Evolutionary conservation across 495 filamentous ascomycete genomes (phyloP).

Genomic region (Aspergillus wentii): DNA sequence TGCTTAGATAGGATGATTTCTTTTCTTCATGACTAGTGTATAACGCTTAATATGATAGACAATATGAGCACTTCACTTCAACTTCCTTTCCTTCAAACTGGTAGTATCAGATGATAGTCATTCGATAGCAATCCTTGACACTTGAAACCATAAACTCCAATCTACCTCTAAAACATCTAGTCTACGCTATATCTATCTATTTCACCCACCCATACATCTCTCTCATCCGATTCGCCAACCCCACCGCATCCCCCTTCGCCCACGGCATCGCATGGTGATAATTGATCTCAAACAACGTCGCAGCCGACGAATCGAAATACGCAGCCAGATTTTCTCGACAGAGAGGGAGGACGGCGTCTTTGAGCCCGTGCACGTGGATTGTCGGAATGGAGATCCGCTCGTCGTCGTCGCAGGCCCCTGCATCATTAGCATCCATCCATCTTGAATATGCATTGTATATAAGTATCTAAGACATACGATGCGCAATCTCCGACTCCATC

Average conservation of each 20-base stretch:
- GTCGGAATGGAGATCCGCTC: conserved; percentile 39
- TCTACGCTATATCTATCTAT: too few relatives aligned
- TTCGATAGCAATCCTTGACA: too few relatives aligned
- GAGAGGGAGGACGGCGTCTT: conserved; percentile 47
- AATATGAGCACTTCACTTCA: too few relatives aligned
- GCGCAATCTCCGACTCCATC: conserved; percentile 15
- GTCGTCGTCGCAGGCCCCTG: background rate
- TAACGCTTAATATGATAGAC: too few relatives aligned
- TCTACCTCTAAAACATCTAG: too few relatives aligned
- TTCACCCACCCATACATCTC: too few relatives aligned
- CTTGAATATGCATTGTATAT: background rate
- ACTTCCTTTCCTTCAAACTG: too few relatives aligned
- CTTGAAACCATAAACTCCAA: too few relatives aligned
- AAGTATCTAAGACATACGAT: conserved; percentile 5
- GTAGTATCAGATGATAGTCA: too few relatives aligned
- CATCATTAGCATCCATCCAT: background rate
- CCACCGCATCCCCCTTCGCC: conserved; percentile 7
- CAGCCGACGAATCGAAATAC: conserved; percentile 42
- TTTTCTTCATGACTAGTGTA: too few relatives aligned
- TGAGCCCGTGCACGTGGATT: conserved; percentile 58
- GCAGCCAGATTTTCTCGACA: conserved; percentile 45
- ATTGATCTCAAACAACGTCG: conserved; percentile 42
- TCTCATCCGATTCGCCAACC: conserved; percentile 9
- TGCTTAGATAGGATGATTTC: too few relatives aligned
- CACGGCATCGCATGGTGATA: conserved; percentile 21